Evolutionary conservation across 768 basidiomycete species (phyloP), one percentile per base, ranked within the genome.

Genomic region (Tylopilus plumbeoviolaceoides): DNA sequence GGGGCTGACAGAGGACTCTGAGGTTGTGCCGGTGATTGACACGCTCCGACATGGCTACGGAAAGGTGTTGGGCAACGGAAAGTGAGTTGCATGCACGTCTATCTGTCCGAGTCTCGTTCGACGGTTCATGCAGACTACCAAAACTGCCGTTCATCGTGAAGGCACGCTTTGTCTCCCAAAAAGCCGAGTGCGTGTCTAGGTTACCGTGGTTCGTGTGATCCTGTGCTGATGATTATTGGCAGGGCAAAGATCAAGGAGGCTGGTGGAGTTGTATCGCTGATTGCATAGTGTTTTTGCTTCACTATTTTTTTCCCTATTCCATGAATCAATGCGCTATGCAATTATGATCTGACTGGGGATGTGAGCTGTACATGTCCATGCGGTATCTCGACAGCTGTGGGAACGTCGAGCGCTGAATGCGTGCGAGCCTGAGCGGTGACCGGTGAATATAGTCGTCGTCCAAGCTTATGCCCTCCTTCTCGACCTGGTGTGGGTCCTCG

Each of bases 141-240:
- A 86, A 85, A 68, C 75, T 90, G 46, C 97, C 97, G 15, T 91
- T 93, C 78, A 98, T 99, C 67, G 91, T 99, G 64, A 98, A 98
- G 79, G 94, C 97, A 50, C 93, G 97, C 58, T 95, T 87, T 67
- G 94, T 98, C 49, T 95, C 93, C 39, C 79, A 75, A 62, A 85
- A 80, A 66, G 94, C 94, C 58, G 91, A 93, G 91, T 81, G 58
- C 20, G 79, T 77, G 4, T 41, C 31, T 23, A 31, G 3, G 36
- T 39, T 38, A 18, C 30, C 43, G 45, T 59, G 59, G 21, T 44
- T 33, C 17, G 48, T 31, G 38, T 65, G 18, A 31, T 67, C 64
- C 55, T 21, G 38, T 39, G 33, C 56, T 67, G 48, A 62, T 30
- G 23, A 14, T 15, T 2, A 27, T 35, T 59, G 43, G n/a, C 62